These are phyloP conservation scores for Penicillium antarcticum DNA, from an alignment of 495 filamentous ascomycete species.

Conservation along the genomic window DNA sequence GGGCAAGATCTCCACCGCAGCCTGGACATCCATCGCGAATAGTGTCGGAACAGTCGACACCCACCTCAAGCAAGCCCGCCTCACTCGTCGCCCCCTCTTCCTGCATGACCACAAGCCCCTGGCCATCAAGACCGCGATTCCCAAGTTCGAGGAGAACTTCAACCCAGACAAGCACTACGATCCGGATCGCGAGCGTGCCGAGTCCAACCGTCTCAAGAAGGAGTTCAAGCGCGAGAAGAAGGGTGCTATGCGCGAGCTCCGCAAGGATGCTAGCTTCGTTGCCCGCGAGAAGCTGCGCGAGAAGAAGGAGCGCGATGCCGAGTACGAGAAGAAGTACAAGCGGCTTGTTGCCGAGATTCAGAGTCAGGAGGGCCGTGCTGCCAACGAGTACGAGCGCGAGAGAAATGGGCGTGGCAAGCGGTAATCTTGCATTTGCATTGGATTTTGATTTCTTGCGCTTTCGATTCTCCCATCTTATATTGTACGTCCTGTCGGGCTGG, in stretches of 20 bases:
- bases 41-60: conserved; percentile 40
- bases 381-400: conserved; percentile 85
- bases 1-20: conserved; percentile 43
- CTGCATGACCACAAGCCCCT: conserved; percentile 88
- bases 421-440: conserved; percentile 23
- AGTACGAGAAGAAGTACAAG: conserved; percentile 94
- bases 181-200: conserved; percentile 81
- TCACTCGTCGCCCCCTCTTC: conserved; percentile 70
- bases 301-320: conserved; percentile 86
- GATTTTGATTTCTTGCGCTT: conserved; percentile 1
- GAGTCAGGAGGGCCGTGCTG: conserved; percentile 81
- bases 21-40: conserved; percentile 32
- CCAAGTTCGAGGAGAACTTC: conserved; percentile 96
- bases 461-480: conserved; percentile 7
- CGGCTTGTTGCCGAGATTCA: conserved; percentile 90
- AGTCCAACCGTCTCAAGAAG: conserved; percentile 71
- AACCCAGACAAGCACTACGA: conserved; percentile 96
- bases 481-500: conserved; percentile 16
- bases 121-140: conserved; percentile 82
- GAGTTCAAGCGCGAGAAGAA: conserved; percentile 95
- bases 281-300: conserved; percentile 81
- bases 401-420: conserved; percentile 66
- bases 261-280: conserved; percentile 91
- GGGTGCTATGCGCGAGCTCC: conserved; percentile 87
- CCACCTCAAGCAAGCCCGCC: conserved; percentile 52